Evolutionary conservation across 2,329 filamentous ascomycete species (phyloP).

Genomic region (Elsinoe necatrix): DNA sequence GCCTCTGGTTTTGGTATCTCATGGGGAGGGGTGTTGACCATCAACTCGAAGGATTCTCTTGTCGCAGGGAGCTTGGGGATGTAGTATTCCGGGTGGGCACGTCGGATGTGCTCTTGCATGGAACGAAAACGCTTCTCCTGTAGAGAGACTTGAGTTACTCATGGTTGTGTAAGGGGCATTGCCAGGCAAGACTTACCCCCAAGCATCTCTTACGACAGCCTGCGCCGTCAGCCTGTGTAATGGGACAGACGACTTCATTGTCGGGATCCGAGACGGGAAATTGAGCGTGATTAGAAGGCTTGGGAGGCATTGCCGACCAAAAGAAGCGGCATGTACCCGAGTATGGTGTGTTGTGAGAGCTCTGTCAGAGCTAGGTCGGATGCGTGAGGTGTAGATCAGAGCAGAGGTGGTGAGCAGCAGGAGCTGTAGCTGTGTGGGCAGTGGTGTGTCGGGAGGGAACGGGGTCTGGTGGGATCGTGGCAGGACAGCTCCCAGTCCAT

Average conservation of each 20-base stretch:
- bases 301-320: slow-evolving; percentile 65
- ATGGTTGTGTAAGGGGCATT: slow-evolving; percentile 13
- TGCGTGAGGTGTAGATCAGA: slow-evolving; percentile 9
- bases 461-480: not conserved
- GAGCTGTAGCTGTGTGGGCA: slow-evolving; percentile 6
- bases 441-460: slow-evolving; percentile 13
- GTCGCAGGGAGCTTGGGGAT: slow-evolving; percentile 96
- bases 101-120: slow-evolving; percentile 98
- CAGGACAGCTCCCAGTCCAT: not conserved
- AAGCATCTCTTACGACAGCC: slow-evolving; percentile 96
- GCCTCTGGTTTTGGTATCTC: slow-evolving; percentile 50
- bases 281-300: slow-evolving; percentile 58
- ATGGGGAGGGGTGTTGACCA: slow-evolving; percentile 84
- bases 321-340: slow-evolving; percentile 14
- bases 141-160: slow-evolving; percentile 30
- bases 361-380: slow-evolving; percentile 16
- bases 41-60: slow-evolving; percentile 92
- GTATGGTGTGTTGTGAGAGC: slow-evolving; percentile 2
- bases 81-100: slow-evolving; percentile 94
- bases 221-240: slow-evolving; percentile 92
- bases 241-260: slow-evolving; percentile 93
- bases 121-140: slow-evolving; percentile 95
- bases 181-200: slow-evolving; percentile 63
- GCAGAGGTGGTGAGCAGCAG: slow-evolving; percentile 10
- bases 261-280: slow-evolving; percentile 88